phyloP scores from a whole-genome alignment of 345 rosid species.

The Excoecaria agallocha region DNA sequence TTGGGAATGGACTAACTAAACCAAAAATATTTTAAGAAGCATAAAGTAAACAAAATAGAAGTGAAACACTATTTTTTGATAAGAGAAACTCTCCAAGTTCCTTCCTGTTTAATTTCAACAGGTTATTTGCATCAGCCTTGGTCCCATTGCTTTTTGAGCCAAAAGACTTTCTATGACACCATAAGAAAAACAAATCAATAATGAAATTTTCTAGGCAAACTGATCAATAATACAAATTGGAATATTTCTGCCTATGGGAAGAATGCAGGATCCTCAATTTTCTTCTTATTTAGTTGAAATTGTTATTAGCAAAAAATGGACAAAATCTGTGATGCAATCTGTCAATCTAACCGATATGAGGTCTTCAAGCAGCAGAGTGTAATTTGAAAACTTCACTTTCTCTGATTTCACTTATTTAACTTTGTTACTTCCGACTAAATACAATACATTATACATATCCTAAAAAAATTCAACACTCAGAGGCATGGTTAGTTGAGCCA shows the following conservation, averaged over 20 bases:
- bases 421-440: background rate
- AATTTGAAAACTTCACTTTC: background rate
- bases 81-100: conserved; percentile 20
- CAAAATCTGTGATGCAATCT: background rate
- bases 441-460: background rate
- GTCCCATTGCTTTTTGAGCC: conserved; percentile 26
- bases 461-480: background rate
- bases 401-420: background rate
- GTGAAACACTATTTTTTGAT: conserved; percentile 20
- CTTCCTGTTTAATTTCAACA: conserved; percentile 28
- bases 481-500: background rate
- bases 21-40: no score
- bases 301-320: background rate
- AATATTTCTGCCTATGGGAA: background rate
- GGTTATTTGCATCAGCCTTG: conserved; percentile 19
- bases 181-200: conserved; percentile 10
- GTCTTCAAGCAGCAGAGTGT: background rate
- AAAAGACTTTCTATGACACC: conserved; percentile 35
- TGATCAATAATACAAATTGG: background rate
- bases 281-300: background rate
- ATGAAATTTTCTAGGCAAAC: background rate
- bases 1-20: background rate
- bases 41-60: conserved; percentile 17
- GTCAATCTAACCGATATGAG: background rate
- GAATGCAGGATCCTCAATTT: background rate